Evolutionary conservation across 1,284 basidiomycete genomes (phyloP).

Genomic region (Pyrrhoderma noxium): DNA sequence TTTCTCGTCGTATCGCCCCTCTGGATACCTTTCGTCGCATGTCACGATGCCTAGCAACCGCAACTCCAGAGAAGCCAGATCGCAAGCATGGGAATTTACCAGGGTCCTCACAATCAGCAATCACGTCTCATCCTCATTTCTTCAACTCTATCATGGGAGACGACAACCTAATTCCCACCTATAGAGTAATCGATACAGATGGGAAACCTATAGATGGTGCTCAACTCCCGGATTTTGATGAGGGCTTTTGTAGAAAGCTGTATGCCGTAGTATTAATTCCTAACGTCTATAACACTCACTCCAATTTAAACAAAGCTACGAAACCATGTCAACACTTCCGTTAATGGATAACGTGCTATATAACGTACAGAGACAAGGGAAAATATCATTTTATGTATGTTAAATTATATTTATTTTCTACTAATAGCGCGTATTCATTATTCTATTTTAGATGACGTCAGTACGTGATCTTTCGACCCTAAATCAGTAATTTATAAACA

Average conservation of each 20-base stretch:
- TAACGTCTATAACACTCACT: not conserved
- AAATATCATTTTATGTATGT: slow-evolving; percentile 85
- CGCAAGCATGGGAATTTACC: slow-evolving; percentile 42
- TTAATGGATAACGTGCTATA: slow-evolving; percentile 84
- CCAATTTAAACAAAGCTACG: slow-evolving; percentile 42
- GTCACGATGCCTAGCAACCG: slow-evolving; percentile 9
- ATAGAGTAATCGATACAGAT: slow-evolving; percentile 71
- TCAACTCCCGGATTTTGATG: slow-evolving; percentile 66
- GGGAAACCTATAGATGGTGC: slow-evolving; percentile 69
- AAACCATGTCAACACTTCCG: slow-evolving; percentile 79
- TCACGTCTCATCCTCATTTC: slow-evolving; percentile 62
- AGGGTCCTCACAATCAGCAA: slow-evolving; percentile 50
- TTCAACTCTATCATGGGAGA: slow-evolving; percentile 66
- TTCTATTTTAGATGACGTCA: slow-evolving; percentile 59
- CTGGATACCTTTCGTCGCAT: not conserved
- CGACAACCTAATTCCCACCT: slow-evolving; percentile 68
- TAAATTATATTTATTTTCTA: not conserved
- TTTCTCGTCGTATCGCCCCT: not conserved
- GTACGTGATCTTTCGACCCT: slow-evolving; percentile 34
- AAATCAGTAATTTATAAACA: not conserved
- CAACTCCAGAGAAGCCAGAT: slow-evolving; percentile 12
- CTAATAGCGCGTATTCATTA: slow-evolving; percentile 2
- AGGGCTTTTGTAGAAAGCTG: slow-evolving; percentile 65
- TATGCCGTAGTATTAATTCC: slow-evolving; percentile 32
- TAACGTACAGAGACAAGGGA: slow-evolving; percentile 89